A percentile compares a stretch with the other conserved stretches of the same genome.
phyloP scores from a whole-genome alignment of 371 early-diverging fungal species.

The Neoconidiobolus thromboides region DNA sequence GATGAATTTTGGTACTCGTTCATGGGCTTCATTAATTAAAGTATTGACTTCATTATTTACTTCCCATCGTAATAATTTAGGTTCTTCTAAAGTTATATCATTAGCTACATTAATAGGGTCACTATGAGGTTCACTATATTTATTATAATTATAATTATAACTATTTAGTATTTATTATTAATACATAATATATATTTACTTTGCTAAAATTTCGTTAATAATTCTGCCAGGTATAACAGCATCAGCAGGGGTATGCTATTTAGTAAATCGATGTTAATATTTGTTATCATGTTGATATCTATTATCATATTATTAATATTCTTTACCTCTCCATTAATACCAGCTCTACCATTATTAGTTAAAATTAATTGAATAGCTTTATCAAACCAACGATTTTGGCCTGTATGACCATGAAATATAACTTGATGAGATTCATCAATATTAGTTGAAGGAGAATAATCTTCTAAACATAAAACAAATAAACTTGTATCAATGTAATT shows the following conservation, averaged over 20 bases:
- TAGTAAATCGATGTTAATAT: neutral
- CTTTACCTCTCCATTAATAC: conserved; percentile 77
- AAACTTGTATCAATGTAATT: conserved; percentile 52
- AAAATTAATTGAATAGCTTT: conserved; percentile 78
- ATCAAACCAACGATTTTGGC: conserved; percentile 88
- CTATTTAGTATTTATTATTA: neutral
- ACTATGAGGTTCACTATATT: conserved; percentile 27
- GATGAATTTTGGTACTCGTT: conserved; percentile 37
- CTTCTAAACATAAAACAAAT: conserved; percentile 74
- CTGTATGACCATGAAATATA: conserved; percentile 56
- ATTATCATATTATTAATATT: neutral
- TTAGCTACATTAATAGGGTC: conserved; percentile 20
- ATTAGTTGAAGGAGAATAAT: conserved; percentile 32
- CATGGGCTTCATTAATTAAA: conserved; percentile 33
- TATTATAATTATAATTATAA: neutral
- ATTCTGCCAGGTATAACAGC: conserved; percentile 62
- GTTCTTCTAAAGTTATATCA: conserved; percentile 18
- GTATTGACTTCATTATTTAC: conserved; percentile 22
- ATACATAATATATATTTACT: neutral
- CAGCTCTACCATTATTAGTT: conserved; percentile 65
- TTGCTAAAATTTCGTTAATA: conserved; percentile 7
- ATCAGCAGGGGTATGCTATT: conserved; percentile 72
- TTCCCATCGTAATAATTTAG: conserved; percentile 40
- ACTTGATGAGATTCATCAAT: conserved; percentile 46
- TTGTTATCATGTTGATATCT: neutral